phyloP scores from a whole-genome alignment of 805 yeast genomes.

The Schizosaccharomyces cryophilus region DNA sequence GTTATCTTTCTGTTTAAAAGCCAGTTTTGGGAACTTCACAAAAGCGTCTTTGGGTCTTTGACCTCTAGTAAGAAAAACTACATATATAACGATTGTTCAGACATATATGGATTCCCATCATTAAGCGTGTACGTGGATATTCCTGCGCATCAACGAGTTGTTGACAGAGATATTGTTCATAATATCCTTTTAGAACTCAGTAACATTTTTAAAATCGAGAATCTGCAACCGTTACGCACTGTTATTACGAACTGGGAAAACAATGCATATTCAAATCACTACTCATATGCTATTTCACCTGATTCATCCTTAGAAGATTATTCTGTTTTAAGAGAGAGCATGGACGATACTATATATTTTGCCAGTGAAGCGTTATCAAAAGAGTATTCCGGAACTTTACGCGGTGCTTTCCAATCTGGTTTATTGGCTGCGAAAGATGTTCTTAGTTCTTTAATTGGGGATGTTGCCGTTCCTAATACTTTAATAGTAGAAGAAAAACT shows the following conservation, averaged over 20 bases:
- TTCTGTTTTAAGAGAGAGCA: conserved; percentile 18
- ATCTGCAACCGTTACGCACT: not conserved
- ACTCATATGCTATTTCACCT: not conserved
- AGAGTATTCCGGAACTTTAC: conserved; percentile 19
- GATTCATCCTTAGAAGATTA: conserved; percentile 20
- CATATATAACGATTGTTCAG: conserved; percentile 6
- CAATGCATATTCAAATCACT: not conserved
- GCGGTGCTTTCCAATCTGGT: conserved; percentile 22
- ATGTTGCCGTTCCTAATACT: conserved; percentile 17
- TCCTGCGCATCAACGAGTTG: conserved; percentile 10
- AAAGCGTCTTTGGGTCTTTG: not conserved
- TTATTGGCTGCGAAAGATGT: conserved; percentile 20
- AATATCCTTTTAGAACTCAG: conserved; percentile 13
- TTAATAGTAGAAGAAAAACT: conserved; percentile 8
- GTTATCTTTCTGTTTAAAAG: conserved; percentile 16
- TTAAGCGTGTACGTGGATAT: conserved; percentile 18
- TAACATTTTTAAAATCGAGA: conserved; percentile 9
- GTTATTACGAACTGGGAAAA: not conserved
- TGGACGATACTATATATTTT: conserved; percentile 16
- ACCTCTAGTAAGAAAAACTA: not conserved
- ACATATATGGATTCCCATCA: conserved; percentile 15
- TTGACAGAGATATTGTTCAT: conserved; percentile 16
- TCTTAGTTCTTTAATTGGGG: conserved; percentile 18
- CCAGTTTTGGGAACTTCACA: conserved; percentile 17
- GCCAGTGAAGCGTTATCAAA: conserved; percentile 23